Percentiles rank a stretch among this genome's conserved stretches.
Conservation (phyloP, 192 early-diverging fungal species). For the Coemansia sp. region DNA sequence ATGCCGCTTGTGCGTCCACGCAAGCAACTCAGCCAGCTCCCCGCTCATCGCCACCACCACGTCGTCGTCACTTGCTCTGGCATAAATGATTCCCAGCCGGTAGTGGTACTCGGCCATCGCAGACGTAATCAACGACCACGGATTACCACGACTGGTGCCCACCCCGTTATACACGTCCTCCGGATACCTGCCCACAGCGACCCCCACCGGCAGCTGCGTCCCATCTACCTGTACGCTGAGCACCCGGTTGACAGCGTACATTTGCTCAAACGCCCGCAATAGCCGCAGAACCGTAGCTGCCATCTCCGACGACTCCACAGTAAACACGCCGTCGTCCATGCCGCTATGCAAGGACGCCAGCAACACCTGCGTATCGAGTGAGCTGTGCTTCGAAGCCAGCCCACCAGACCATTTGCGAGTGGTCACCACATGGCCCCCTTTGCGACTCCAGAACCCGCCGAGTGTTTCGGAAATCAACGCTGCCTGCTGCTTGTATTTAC, state of each 20-base stretch:
- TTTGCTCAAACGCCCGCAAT: slow-evolving; percentile 17
- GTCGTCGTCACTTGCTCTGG: slow-evolving; percentile 8
- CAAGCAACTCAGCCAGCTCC: slow-evolving; percentile 45
- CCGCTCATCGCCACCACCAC: slow-evolving; percentile 41
- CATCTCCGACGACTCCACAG: slow-evolving; percentile 18
- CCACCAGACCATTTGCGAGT: slow-evolving; percentile 52
- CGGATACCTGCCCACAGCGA: slow-evolving; percentile 71
- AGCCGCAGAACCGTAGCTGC: slow-evolving; percentile 21
- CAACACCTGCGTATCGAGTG: slow-evolving; percentile 63
- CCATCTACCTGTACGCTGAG: slow-evolving; percentile 17
- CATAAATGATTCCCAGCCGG: slow-evolving; percentile 43
- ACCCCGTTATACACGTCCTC: slow-evolving; percentile 79
- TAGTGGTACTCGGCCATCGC: slow-evolving; percentile 69
- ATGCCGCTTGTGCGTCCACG: slow-evolving; percentile 12
- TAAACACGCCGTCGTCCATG: slow-evolving; percentile 26
- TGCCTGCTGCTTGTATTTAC: slow-evolving; percentile 42
- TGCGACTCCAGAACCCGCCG: slow-evolving; percentile 52
- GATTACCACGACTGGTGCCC: slow-evolving; percentile 63
- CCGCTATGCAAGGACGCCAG: slow-evolving; percentile 60
- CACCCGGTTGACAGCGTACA: slow-evolving; percentile 35
- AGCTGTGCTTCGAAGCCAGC: slow-evolving; percentile 48
- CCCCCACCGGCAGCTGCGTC: slow-evolving; percentile 32
- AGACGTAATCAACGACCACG: slow-evolving; percentile 72
- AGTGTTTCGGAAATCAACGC: slow-evolving; percentile 31
- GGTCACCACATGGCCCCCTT: slow-evolving; percentile 33